Evolutionary conservation across 768 basidiomycete species (phyloP), one percentile per base, ranked within the genome.

Genomic region (Exsudoporus frostii): DNA sequence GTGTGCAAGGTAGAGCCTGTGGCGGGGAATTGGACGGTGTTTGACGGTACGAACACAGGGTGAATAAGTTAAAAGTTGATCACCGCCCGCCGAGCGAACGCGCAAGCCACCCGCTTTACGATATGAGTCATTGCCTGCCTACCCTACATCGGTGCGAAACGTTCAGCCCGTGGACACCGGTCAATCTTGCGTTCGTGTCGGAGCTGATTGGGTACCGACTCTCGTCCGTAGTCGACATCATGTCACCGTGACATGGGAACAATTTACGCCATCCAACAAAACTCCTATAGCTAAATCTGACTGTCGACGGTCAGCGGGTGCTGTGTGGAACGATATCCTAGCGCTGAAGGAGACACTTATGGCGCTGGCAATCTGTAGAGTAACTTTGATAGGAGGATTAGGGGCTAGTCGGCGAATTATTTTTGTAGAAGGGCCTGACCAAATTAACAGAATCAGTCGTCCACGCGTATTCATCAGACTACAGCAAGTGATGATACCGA

Each of bases 11-110:
- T 80, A 1, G 65, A 48, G 2, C 83, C 84, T 55, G 76, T 83
- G 7, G 74, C 84, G 1, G 84, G 83, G 62, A 84, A 85, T 59
- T 84, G 80, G 79, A 84, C 83, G 81, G 80, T 85, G 83, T 84
- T 83, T 70, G 64, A 67, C 20, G 84, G 85, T 1, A 77, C 74
- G 2, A 79, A 79, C 52, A 83, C 83, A 29, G 84, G 84, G 85
- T 83, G 60, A 19, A 73, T 59, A n/a, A n/a, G n/a, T n/a, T n/a
- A n/a, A n/a, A n/a, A n/a, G 37, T 25, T 20, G 41, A 30, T 51
- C 14, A 20, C 39, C 27, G 29, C 25, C 41, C 5, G 33, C 42
- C 51, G 14, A 29, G 48, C 5, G 30, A 2, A 1, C 34, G 13
- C 42, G 53, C 46, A 44, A 32, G 33, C 44, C 29, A 36, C 19